Evolutionary conservation across 441 rosid species (phyloP).

Genomic region (Gossypium davidsonii): DNA sequence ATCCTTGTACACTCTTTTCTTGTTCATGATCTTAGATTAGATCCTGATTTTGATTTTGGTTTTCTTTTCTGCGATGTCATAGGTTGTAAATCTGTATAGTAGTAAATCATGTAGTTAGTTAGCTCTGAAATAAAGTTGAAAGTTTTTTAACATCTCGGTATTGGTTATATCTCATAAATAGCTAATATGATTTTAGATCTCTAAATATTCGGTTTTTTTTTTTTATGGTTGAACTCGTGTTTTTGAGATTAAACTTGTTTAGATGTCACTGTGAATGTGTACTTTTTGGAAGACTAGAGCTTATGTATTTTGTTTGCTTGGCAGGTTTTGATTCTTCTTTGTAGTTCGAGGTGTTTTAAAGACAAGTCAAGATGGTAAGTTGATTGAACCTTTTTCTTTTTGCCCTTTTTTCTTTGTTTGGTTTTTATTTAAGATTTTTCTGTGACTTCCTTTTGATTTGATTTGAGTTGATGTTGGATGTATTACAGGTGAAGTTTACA

Average conservation of each 20-base stretch:
- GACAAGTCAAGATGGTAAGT: conserved; percentile 41
- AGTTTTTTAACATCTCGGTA: not conserved
- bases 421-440: not conserved
- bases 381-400: not conserved
- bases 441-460: no score
- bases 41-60: not conserved
- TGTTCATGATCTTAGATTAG: not conserved
- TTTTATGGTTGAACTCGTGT: not conserved
- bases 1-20: not conserved
- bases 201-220: not conserved
- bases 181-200: not conserved
- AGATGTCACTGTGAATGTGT: not conserved
- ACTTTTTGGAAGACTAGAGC: not conserved
- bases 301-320: not conserved
- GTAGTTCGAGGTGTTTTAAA: conserved; percentile 15
- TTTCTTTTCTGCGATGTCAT: not conserved
- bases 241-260: not conserved
- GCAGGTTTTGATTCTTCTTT: conserved; percentile 4
- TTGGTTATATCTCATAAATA: not conserved
- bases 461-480: not conserved
- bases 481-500: conserved; percentile 78
- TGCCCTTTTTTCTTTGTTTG: not conserved
- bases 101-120: not conserved
- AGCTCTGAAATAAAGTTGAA: not conserved
- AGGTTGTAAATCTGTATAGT: not conserved